phyloP scores from a whole-genome alignment of 106 monocot genomes.

The Chionographis japonica region DNA sequence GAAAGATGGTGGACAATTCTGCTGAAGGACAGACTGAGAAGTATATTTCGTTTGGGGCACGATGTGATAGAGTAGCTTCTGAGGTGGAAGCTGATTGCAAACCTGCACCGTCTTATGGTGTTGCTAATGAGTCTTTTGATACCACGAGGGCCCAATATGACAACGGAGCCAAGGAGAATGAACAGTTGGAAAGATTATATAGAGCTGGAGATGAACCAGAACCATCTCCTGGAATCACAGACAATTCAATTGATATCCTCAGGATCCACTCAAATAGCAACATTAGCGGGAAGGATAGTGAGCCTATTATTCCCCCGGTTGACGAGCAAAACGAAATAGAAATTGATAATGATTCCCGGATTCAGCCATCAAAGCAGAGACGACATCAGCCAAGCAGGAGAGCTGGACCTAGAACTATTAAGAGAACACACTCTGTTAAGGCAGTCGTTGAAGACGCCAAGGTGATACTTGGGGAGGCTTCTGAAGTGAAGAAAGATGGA shows the following conservation, averaged over 20 bases:
- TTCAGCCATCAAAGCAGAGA: background rate
- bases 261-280: slow-evolving; percentile 3
- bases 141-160: slow-evolving; percentile 5
- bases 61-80: slow-evolving; percentile 6
- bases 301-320: background rate
- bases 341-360: background rate
- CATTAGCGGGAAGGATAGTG: background rate
- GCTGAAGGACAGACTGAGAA: background rate
- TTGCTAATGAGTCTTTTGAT: slow-evolving; percentile 11
- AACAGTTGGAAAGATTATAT: slow-evolving; percentile 5
- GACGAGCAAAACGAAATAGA: background rate
- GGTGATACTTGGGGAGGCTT: slow-evolving; percentile 6
- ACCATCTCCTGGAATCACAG: slow-evolving; percentile 9
- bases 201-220: slow-evolving; percentile 8
- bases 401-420: slow-evolving; percentile 12
- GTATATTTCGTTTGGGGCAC: background rate
- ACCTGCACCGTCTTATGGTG: background rate
- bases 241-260: slow-evolving; percentile 1
- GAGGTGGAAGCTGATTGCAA: background rate
- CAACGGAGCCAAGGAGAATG: background rate
- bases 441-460: slow-evolving; percentile 22
- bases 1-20: slow-evolving; percentile 13
- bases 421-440: slow-evolving; percentile 14
- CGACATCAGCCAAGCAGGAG: background rate
- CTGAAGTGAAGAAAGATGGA: background rate